Evolutionary conservation across 1,139 yeast species (phyloP), one percentile per base, ranked within the genome.

Genomic region (Scheffersomyces lignicola): DNA sequence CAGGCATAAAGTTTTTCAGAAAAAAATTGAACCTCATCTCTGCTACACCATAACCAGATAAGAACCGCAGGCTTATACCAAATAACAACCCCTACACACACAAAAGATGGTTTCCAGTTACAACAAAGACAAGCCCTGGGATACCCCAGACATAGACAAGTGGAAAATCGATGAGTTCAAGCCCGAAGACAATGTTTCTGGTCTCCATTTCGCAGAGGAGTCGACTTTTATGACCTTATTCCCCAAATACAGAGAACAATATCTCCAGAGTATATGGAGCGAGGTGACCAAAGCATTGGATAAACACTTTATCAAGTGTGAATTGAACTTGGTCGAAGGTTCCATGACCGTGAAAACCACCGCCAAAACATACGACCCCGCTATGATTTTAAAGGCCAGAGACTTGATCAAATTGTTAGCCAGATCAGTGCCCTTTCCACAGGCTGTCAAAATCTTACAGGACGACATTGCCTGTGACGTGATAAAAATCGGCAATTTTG

Each of bases 111-210:
- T 85, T 22, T 88, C 96, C 3, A 85, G 95, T 38, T 92, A 90
- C 60, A 86, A 90, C 60, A 84, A 81, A 57, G 97, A 90, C 52
- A 92, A 92, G 62, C 97, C 97, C 37, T 90, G 98, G 97, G 97
- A 92, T 57, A 89, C 96, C 10, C 88, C 86, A 18, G 97, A 89
- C 51, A 83, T 92, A 43, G 96, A 92, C 56, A 90, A 92, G 59
- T 92, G 99, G 99, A 69, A 76, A 45, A 71, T 82, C 29, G 96
- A 89, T 24, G 95, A 89, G 43, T 92, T 92, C 69, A 84, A 76
- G 49, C 89, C 89, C 1, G 97, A 88, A 52, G 95, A 92, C 56
- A 87, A 89, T 55, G 80, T 78, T 4, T 78, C 90, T 7, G 97
- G 97, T 0, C 74, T 76, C 37, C 83, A 96, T 27, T 92, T 92